Conservation (phyloP, 768 basidiomycete species). For the Gelatoporia subvermispora region DNA sequence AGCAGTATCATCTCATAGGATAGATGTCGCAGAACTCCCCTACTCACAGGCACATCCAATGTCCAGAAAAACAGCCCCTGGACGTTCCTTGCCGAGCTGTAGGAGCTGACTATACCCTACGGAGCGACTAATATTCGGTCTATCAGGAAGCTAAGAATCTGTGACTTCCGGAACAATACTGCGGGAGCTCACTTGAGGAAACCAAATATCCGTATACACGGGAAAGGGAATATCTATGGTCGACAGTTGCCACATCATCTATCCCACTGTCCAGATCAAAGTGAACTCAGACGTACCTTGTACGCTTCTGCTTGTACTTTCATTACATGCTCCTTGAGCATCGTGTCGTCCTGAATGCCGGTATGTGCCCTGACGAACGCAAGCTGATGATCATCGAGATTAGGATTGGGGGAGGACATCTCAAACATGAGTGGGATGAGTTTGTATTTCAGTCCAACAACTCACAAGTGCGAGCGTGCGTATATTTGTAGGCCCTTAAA, state of each 20-base stretch:
- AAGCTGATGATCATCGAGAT: background rate
- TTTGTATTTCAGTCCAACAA: too few species aligned
- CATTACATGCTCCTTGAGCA: conserved; percentile 21
- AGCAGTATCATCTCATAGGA: background rate
- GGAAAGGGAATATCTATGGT: background rate
- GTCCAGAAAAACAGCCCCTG: background rate
- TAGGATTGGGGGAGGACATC: too few species aligned
- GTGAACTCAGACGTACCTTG: conserved; percentile 4
- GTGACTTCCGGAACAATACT: background rate
- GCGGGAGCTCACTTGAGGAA: background rate
- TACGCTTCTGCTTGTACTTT: conserved; percentile 17
- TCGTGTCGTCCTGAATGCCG: conserved; percentile 18
- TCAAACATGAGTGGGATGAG: too few species aligned
- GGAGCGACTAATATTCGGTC: background rate
- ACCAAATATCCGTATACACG: background rate
- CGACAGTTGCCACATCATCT: background rate
- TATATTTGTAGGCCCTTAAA: too few species aligned
- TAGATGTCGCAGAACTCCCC: background rate
- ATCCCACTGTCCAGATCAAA: background rate
- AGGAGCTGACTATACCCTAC: background rate
- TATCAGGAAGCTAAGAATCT: background rate
- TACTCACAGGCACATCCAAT: background rate
- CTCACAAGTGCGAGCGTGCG: too few species aligned
- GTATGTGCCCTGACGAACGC: conserved; percentile 10
- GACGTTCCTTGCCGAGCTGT: background rate